Percentiles rank a stretch among this genome's conserved stretches.
Evolutionary conservation across 2,329 filamentous ascomycete genomes (phyloP).

Genomic region (Sporothrix globosa): DNA sequence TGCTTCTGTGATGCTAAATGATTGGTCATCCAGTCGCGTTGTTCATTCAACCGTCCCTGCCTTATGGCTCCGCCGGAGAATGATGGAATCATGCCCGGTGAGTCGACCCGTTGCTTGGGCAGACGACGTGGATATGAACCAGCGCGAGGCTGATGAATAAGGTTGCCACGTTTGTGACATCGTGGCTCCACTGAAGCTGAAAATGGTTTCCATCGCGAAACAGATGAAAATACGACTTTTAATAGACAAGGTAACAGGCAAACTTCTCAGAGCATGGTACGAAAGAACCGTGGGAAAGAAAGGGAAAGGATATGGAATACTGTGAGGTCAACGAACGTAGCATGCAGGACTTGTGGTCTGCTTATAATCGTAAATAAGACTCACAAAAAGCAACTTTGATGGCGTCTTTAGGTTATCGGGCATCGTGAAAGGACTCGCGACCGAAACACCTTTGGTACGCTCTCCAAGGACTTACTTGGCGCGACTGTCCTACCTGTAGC

Average conservation of each 20-base stretch:
- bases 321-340: no score
- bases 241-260: neutral
- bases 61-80: neutral
- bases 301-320: neutral
- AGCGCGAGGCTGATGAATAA: neutral
- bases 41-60: neutral
- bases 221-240: neutral
- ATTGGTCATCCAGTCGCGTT: neutral
- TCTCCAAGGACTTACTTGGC: neutral
- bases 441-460: neutral
- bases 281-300: neutral
- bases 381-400: neutral
- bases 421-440: neutral
- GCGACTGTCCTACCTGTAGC: neutral
- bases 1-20: neutral
- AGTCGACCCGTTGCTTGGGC: neutral
- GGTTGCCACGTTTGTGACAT: neutral
- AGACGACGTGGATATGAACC: neutral
- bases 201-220: conserved; percentile 11
- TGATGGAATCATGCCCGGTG: no score
- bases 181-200: neutral
- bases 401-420: neutral
- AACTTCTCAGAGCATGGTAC: neutral
- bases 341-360: no score
- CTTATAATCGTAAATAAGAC: neutral